phyloP scores from a whole-genome alignment of 2,329 filamentous ascomycete species.

The Metarhizium robertsii region DNA sequence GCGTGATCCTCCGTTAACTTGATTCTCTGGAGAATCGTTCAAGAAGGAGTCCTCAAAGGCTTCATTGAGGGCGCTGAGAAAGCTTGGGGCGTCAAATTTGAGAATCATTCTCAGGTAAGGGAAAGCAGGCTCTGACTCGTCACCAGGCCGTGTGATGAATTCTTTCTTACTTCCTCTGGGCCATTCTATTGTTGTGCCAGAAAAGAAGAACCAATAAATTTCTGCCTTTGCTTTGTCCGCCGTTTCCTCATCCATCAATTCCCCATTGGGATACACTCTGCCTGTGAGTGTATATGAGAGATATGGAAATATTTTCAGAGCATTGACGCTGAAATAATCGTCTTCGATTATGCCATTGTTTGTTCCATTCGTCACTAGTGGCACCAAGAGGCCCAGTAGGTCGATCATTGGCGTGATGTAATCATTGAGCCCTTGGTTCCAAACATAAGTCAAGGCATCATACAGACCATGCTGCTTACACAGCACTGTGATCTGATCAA shows the following conservation, averaged over 20 bases:
- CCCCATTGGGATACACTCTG: constrained; percentile 82
- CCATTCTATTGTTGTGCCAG: constrained; percentile 68
- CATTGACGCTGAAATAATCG: constrained; percentile 57
- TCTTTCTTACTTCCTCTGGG: constrained; percentile 53
- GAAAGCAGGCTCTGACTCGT: constrained; percentile 62
- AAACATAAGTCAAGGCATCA: constrained; percentile 92
- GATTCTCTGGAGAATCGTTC: constrained; percentile 65
- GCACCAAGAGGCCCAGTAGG: constrained; percentile 60
- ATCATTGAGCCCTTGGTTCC: constrained; percentile 84
- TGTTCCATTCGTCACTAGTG: constrained; percentile 47
- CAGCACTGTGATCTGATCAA: constrained; percentile 82
- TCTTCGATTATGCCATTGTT: constrained; percentile 47
- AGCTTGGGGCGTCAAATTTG: constrained; percentile 81
- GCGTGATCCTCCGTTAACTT: constrained; percentile 39
- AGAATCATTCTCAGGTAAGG: constrained; percentile 78
- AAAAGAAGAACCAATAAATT: constrained; percentile 90
- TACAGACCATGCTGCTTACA: constrained; percentile 91
- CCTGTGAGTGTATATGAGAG: constrained; percentile 86
- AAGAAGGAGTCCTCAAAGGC: constrained; percentile 93
- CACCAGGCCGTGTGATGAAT: constrained; percentile 50
- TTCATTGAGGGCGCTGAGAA: constrained; percentile 91
- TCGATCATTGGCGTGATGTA: constrained; percentile 88
- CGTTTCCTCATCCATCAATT: constrained; percentile 60
- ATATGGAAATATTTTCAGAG: constrained; percentile 89
- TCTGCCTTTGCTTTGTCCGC: constrained; percentile 73